phyloP scores from a whole-genome alignment of 2,329 filamentous ascomycete species.

The Metarhizium guizhouense region DNA sequence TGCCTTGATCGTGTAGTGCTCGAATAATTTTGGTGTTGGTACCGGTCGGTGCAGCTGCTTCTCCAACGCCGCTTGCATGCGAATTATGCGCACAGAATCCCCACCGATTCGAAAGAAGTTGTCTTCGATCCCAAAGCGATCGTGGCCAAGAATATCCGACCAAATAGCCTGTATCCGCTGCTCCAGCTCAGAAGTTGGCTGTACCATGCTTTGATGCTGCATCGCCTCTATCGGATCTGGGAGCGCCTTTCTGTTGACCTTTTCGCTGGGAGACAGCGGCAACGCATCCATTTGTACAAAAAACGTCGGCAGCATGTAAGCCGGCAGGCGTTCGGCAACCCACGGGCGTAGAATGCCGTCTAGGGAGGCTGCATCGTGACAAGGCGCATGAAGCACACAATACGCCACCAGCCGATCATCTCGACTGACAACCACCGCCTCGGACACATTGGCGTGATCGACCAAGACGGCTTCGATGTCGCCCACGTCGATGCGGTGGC shows the following conservation, averaged over 20 bases:
- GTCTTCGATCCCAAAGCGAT: slow-evolving; percentile 9
- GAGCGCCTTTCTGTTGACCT: no score
- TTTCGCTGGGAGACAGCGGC: no score
- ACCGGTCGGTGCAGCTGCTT: slow-evolving; percentile 6
- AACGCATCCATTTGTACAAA: no score
- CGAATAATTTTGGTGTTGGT: not conserved
- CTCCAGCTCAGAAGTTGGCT: slow-evolving; percentile 7
- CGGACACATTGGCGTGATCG: slow-evolving; percentile 5
- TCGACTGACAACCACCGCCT: not conserved
- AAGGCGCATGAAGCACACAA: no score
- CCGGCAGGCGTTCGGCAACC: no score
- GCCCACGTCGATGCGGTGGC: slow-evolving; percentile 13
- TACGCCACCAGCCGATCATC: no score
- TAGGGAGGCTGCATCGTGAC: no score
- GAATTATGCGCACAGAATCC: slow-evolving; percentile 11
- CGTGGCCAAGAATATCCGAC: slow-evolving; percentile 11
- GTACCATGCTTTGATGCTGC: slow-evolving; percentile 2
- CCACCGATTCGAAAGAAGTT: slow-evolving; percentile 15
- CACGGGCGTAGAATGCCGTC: no score
- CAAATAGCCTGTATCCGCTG: slow-evolving; percentile 8
- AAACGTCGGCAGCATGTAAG: no score
- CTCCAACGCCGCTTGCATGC: slow-evolving; percentile 9
- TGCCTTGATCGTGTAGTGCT: no score
- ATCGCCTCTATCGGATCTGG: no score
- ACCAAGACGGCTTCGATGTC: slow-evolving; percentile 12